phyloP scores from a whole-genome alignment of 768 basidiomycete species.

The Hygrophoropsis aurantiaca region DNA sequence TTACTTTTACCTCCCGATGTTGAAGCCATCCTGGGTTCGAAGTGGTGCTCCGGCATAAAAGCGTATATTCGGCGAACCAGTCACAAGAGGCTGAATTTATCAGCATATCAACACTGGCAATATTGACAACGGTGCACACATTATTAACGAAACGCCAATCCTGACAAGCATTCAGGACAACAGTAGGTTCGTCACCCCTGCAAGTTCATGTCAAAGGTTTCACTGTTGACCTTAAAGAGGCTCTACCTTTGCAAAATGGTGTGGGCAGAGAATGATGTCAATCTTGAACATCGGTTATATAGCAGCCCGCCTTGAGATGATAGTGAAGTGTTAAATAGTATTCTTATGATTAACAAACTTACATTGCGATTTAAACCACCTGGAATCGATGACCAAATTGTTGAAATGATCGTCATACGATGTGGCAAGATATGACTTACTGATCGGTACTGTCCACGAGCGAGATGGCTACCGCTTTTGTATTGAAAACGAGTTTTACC shows the following conservation, averaged over 20 bases:
- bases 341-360: slow-evolving; percentile 21
- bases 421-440: slow-evolving; percentile 43
- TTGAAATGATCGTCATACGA: not conserved
- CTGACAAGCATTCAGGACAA: slow-evolving; percentile 71
- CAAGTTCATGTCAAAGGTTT: slow-evolving; percentile 4
- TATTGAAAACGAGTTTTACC: slow-evolving; percentile 89
- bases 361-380: slow-evolving; percentile 93
- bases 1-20: slow-evolving; percentile 72
- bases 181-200: slow-evolving; percentile 84
- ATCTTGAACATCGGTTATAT: slow-evolving; percentile 45
- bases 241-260: slow-evolving; percentile 75
- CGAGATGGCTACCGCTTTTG: slow-evolving; percentile 80
- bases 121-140: slow-evolving; percentile 54
- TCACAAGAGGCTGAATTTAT: slow-evolving; percentile 62
- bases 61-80: slow-evolving; percentile 62
- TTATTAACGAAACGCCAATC: slow-evolving; percentile 92
- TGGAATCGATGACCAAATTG: slow-evolving; percentile 26
- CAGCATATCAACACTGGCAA: slow-evolving; percentile 4
- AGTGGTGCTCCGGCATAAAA: slow-evolving; percentile 94
- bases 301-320: slow-evolving; percentile 44
- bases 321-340: slow-evolving; percentile 1
- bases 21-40: slow-evolving; percentile 85
- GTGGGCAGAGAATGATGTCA: slow-evolving; percentile 81
- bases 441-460: slow-evolving; percentile 84
- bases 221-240: not conserved